A percentile compares a stretch with the other conserved stretches of the same genome.
phyloP scores from a whole-genome alignment of 1,139 yeast species.

The Spencermartinsiella ligniputridi region DNA sequence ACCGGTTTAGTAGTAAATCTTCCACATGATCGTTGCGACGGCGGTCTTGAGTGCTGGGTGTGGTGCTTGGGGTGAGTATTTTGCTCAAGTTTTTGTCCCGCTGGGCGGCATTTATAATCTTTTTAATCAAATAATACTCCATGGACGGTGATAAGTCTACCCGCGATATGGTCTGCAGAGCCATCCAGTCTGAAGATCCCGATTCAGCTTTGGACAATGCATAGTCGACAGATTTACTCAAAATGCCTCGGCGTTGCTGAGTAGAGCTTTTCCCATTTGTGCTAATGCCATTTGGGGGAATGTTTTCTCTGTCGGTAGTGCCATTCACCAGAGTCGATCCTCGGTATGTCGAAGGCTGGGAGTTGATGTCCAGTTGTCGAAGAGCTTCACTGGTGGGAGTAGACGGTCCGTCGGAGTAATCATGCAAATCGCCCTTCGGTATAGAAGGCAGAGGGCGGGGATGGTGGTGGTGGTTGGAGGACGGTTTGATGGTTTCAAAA shows the following conservation, averaged over 20 bases:
- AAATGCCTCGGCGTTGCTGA: constrained; percentile 5
- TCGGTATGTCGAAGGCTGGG: neutral
- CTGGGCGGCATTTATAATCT: constrained; percentile 20
- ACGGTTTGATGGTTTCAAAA: constrained; percentile 36
- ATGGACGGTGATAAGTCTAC: constrained; percentile 18
- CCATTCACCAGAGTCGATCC: constrained; percentile 1
- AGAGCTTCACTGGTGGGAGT: neutral
- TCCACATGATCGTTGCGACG: constrained; percentile 40
- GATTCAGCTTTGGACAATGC: constrained; percentile 19
- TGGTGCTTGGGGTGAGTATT: neutral
- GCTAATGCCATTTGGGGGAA: constrained; percentile 9
- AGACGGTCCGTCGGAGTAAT: neutral
- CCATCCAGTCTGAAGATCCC: constrained; percentile 13
- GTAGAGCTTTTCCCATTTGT: constrained; percentile 4
- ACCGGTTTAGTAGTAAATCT: constrained; percentile 42
- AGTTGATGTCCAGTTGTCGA: constrained; percentile 1
- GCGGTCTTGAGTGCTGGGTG: constrained; percentile 1
- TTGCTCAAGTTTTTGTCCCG: constrained; percentile 9
- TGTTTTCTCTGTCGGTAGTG: constrained; percentile 8
- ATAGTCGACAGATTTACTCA: constrained; percentile 17
- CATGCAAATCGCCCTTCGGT: neutral
- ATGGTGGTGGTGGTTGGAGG: constrained; percentile 3
- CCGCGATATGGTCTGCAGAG: constrained; percentile 11
- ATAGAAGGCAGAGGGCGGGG: neutral
- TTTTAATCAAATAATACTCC: constrained; percentile 23